phyloP scores from a whole-genome alignment of 306 rosid genomes.

The Malus fusca region DNA sequence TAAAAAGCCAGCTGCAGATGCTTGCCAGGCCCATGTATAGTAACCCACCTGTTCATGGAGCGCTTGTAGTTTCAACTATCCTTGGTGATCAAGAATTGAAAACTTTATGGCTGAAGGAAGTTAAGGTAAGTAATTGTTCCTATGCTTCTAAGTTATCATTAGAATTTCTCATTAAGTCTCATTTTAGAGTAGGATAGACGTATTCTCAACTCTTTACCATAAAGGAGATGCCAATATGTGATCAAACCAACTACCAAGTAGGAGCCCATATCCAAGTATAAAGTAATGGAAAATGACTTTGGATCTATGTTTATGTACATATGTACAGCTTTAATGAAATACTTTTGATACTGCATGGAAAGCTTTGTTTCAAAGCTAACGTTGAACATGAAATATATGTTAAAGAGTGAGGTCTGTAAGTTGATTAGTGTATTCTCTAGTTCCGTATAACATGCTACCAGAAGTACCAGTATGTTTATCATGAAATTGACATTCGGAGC shows the following conservation, averaged over 20 bases:
- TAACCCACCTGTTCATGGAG: slow-evolving; percentile 93
- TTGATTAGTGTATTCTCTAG: neutral
- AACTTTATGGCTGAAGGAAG: slow-evolving; percentile 80
- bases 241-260: neutral
- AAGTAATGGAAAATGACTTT: neutral
- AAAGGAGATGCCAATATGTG: neutral
- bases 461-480: neutral
- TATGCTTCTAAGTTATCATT: neutral
- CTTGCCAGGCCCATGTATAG: slow-evolving; percentile 97
- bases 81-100: slow-evolving; percentile 80
- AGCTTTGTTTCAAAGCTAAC: neutral
- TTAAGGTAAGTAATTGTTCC: slow-evolving; percentile 48
- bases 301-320: neutral
- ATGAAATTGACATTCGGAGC: no score
- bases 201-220: neutral
- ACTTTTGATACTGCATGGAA: neutral
- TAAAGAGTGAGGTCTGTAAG: neutral
- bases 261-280: neutral
- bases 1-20: slow-evolving; percentile 85
- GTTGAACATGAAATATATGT: neutral
- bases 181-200: neutral
- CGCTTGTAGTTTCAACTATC: slow-evolving; percentile 67
- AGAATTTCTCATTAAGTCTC: neutral
- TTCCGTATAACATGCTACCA: neutral
- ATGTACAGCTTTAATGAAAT: neutral